Base-by-base conservation (phyloP, 805 yeast species). In the Yarrowia sp. region DNA sequence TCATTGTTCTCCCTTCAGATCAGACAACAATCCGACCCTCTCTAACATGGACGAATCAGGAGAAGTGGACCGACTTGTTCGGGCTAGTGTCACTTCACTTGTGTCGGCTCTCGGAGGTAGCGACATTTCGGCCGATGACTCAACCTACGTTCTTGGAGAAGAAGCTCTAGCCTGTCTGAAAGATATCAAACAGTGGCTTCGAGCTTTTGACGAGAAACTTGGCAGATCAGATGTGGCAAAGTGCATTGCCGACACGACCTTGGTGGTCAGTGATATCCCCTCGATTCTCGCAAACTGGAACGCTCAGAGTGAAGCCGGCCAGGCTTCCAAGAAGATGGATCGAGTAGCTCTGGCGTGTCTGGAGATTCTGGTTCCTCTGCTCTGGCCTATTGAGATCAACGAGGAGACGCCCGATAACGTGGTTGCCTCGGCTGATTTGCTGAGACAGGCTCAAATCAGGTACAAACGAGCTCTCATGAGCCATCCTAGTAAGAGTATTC, bases 61-160 rank as follows among this genome's bases (percentile, higher is more conserved):
- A 32, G 65, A 59, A 59, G 42, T 59, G 9, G 65, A 59, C 41
- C 50, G 52, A 11, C 56, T 63, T 1, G 67, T 78, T 35, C 76
- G 73, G 63, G 91, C 95, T 0, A 92, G 91, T 77, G 89, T 94
- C 41, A 85, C 93, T 14, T 86, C 91, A 52, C 82, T 93, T 48
- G 91, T 92, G 3, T 86, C 97, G 3, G 97, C 98, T 0, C 82
- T 94, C 2, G 99, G 99, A 67, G 98, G 98, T 1, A 85, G 88
- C 0, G 97, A 93, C 77, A 85, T 88, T 59, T 78, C 88, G 0
- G 70, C 71, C 8, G 80, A 88, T 0, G 76, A 79, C 5, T 71
- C 84, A 0, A 86, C 87, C 0, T 95, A 95, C 74, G 86, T 85
- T 70, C 82, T 93, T 2, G 98, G 98, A 11, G 92, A 89, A 70